Base-by-base conservation (phyloP, 169 alveolate genomes). In the Theileria equi region DNA sequence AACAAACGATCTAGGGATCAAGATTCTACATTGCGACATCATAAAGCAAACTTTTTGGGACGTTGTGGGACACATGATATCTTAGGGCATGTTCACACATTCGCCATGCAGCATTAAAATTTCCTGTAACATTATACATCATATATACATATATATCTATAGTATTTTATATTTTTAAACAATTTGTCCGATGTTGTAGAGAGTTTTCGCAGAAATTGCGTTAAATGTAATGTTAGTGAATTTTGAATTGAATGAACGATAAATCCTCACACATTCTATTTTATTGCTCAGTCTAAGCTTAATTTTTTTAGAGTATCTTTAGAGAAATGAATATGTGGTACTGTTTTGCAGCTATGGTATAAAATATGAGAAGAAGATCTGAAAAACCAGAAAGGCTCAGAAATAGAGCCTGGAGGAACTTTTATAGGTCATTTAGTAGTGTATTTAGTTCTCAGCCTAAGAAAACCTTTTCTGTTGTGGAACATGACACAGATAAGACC, bases 1-100 rank as follows among this genome's bases (percentile, higher is more conserved):
- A 6, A 58, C 77, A 11, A 10, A 23, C 23, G 36, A 11, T 10
- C 44, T 48, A 25, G 48, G 59, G 7, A 64, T 74, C 8, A 47
- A 60, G 8, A 60, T 74, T 26, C 53, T 74, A 8, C 79, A 64
- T 38, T 74, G 84, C 64, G 84, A 74, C 19, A 58, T 59, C 28
- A 65, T 67, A 34, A 74, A 60, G 41, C 54, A 21, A 36, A 61
- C 58, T 57, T 74, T 74, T 48, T 74, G 84, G 84, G 58, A 63
- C 23, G 49, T 68, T 5, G 65, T 50, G 28, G 69, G 47, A 10
- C 63, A 44, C 7, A 44, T 44, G 17, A 4, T 44, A 8, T 4
- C 4, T 3, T 25, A 44, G 23, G 5, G 4, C 4, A 4, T 19
- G 23, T 19, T 11, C 45, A 36, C 45, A 36, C 13, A 11, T 36